Percentiles rank a stretch among this genome's conserved stretches.
Conservation (phyloP, 306 rosid genomes). For the Oemleria cerasiformis region DNA sequence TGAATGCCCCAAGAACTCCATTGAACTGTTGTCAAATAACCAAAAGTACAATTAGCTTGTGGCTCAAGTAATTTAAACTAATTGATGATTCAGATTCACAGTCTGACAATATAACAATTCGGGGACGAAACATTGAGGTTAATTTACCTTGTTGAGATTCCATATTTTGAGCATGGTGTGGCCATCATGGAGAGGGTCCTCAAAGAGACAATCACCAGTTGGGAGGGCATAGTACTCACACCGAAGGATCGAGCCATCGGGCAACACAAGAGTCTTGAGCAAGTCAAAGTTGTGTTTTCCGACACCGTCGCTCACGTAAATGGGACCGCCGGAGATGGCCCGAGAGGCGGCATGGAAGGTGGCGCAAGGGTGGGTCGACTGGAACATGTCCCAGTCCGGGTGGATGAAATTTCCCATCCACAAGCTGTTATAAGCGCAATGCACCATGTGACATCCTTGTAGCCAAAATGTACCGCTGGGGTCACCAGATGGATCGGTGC, state of each 20-base stretch:
- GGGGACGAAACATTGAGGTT: too few species aligned
- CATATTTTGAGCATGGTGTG: constrained; percentile 90
- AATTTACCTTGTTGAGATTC: constrained; percentile 80
- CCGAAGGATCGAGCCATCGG: constrained; percentile 86
- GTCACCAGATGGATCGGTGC: constrained; percentile 87
- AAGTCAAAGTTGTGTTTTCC: constrained; percentile 81
- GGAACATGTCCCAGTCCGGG: constrained; percentile 99
- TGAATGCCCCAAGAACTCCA: constrained; percentile 90
- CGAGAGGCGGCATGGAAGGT: constrained; percentile 92
- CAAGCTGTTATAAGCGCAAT: constrained; percentile 84
- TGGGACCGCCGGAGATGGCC: constrained; percentile 94
- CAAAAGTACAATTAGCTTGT: not conserved
- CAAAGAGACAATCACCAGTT: constrained; percentile 72
- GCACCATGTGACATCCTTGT: constrained; percentile 99
- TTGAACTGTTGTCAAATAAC: constrained; percentile 39
- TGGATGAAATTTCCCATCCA: constrained; percentile 98
- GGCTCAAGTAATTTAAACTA: not conserved
- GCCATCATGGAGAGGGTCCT: constrained; percentile 90
- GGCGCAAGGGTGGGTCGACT: constrained; percentile 91
- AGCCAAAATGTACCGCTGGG: constrained; percentile 93
- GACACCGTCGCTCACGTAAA: constrained; percentile 73
- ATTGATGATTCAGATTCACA: not conserved
- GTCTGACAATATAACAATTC: not conserved
- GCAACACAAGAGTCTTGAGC: constrained; percentile 64
- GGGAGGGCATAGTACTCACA: constrained; percentile 83